These are phyloP conservation scores for Themeda triandra DNA, from an alignment of 176 grass and related monocot genomes.

Conservation along the genomic window DNA sequence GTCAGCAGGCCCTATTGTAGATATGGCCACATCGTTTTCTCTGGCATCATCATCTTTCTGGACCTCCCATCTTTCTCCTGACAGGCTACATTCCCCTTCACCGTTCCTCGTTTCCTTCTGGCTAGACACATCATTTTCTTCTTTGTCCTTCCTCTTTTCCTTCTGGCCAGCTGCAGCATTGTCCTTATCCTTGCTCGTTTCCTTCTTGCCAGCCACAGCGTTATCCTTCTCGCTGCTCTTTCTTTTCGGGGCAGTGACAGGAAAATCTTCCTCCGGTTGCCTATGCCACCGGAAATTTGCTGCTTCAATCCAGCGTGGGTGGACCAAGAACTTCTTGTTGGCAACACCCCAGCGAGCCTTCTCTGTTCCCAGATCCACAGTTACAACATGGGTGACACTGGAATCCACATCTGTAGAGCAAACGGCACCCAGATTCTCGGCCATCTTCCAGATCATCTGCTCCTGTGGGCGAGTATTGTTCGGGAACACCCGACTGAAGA, in stretches of 20 bases:
- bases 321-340: slow-evolving; percentile 75
- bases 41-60: background rate
- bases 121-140: too few species aligned
- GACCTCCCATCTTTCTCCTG: slow-evolving; percentile 5
- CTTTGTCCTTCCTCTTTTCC: too few species aligned
- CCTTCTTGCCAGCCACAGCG: background rate
- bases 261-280: slow-evolving; percentile 56
- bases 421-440: slow-evolving; percentile 65
- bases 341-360: slow-evolving; percentile 60
- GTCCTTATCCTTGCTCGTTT: background rate
- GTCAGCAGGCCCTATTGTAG: too few species aligned
- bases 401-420: slow-evolving; percentile 58
- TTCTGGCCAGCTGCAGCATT: background rate
- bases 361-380: slow-evolving; percentile 45
- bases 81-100: background rate
- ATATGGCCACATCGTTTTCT: background rate
- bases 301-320: slow-evolving; percentile 70
- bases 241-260: slow-evolving; percentile 12
- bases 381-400: slow-evolving; percentile 65
- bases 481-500: slow-evolving; percentile 79
- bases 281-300: slow-evolving; percentile 61
- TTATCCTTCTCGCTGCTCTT: slow-evolving; percentile 10
- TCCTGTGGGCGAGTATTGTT: slow-evolving; percentile 28
- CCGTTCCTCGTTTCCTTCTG: too few species aligned
- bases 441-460: slow-evolving; percentile 78